Conservation (phyloP, 495 filamentous ascomycete species). For the Lindgomyces ingoldianus region DNA sequence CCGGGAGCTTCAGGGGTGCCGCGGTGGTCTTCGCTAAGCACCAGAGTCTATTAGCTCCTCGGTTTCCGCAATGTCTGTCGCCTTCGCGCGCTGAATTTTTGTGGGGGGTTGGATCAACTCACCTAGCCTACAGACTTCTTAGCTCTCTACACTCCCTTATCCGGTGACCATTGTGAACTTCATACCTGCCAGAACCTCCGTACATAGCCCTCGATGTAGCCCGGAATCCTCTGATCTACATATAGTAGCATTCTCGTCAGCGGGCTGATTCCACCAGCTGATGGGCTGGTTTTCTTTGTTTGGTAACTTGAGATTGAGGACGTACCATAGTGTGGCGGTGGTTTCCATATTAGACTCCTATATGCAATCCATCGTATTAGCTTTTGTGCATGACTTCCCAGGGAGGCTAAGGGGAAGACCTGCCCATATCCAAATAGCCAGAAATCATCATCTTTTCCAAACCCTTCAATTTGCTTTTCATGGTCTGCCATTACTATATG, state of each 20-base stretch:
- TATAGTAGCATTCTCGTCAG: no score
- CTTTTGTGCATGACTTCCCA: background rate
- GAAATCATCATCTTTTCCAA: constrained; percentile 33
- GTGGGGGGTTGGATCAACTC: no score
- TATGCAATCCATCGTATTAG: constrained; percentile 51
- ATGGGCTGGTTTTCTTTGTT: no score
- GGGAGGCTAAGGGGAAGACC: background rate
- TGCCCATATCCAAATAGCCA: constrained; percentile 38
- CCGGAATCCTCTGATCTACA: constrained; percentile 78
- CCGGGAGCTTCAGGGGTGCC: constrained; percentile 86
- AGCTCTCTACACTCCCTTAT: background rate
- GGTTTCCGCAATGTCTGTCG: no score
- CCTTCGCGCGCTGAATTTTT: no score
- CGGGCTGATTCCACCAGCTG: no score
- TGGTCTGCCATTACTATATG: constrained; percentile 4
- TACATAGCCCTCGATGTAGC: constrained; percentile 92
- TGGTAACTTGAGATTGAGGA: background rate
- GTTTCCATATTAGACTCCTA: constrained; percentile 91
- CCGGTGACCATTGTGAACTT: background rate
- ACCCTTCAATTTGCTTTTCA: constrained; percentile 14
- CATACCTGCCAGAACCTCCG: constrained; percentile 95
- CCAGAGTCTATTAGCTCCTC: no score
- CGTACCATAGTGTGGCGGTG: constrained; percentile 91
- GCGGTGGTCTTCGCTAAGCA: constrained; percentile 91
- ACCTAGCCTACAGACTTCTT: constrained; percentile 57